Evolutionary conservation across 73 alveolate species (phyloP).

Genomic region (Diophrys appendiculata): DNA sequence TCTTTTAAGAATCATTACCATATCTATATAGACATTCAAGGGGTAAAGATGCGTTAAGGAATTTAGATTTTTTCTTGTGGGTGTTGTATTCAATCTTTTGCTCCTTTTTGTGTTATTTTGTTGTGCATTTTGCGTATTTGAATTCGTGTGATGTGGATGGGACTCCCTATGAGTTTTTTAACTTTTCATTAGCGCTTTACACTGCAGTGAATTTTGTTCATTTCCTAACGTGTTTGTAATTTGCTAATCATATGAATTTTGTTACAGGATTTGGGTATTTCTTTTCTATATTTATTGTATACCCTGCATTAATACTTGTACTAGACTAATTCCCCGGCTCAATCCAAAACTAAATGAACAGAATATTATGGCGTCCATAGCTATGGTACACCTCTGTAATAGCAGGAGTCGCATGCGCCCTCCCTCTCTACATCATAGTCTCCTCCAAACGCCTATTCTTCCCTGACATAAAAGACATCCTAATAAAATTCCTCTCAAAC

Average conservation of each 20-base stretch:
- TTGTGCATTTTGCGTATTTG: background rate
- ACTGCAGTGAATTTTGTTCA: background rate
- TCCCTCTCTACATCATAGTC: background rate
- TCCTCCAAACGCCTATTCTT: background rate
- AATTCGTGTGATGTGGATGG: background rate
- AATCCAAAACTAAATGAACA: background rate
- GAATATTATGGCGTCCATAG: background rate
- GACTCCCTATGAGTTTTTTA: background rate
- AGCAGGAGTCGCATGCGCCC: background rate
- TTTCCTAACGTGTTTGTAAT: background rate
- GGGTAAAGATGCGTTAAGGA: background rate
- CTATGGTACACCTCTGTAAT: background rate
- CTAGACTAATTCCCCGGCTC: background rate
- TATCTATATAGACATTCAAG: conserved; percentile 18
- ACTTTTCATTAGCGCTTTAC: background rate
- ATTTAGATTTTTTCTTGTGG: conserved; percentile 7
- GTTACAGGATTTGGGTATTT: background rate
- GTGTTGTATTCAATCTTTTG: conserved; percentile 9
- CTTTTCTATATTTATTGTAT: background rate
- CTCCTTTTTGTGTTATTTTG: background rate
- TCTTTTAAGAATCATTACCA: background rate
- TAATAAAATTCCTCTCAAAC: background rate
- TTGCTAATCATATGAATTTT: background rate
- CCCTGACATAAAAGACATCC: background rate
- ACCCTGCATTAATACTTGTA: background rate